A percentile compares a stretch with the other conserved stretches of the same genome.
These are phyloP conservation scores for Nitzschia palea DNA, from an alignment of 108 stramenopile species.

Conservation along the genomic window DNA sequence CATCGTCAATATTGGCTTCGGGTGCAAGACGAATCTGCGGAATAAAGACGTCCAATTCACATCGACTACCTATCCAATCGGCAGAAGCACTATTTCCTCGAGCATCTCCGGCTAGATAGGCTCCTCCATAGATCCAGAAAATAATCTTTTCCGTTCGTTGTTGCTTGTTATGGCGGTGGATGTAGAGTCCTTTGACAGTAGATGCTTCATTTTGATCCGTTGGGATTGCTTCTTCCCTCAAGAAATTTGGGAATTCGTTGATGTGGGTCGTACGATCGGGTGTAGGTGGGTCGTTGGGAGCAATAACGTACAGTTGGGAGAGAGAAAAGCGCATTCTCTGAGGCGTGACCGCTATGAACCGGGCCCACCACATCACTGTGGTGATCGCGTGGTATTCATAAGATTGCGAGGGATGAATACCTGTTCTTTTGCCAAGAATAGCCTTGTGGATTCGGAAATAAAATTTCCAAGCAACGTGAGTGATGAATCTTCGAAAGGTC, in stretches of 20 bases:
- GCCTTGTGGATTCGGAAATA: constrained; percentile 63
- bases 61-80: constrained; percentile 26
- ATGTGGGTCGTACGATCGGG: constrained; percentile 3
- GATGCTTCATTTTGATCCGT: constrained; percentile 23
- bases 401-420: constrained; percentile 53
- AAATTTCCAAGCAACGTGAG: constrained; percentile 55
- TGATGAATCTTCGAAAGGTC: constrained; percentile 40
- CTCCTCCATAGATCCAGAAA: constrained; percentile 83
- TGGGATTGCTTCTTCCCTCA: constrained; percentile 8
- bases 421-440: constrained; percentile 52
- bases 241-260: not conserved
- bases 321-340: constrained; percentile 66
- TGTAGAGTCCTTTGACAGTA: constrained; percentile 58
- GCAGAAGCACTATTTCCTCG: constrained; percentile 59
- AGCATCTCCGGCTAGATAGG: constrained; percentile 69
- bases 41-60: constrained; percentile 69
- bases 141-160: constrained; percentile 52
- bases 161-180: constrained; percentile 36
- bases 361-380: constrained; percentile 65
- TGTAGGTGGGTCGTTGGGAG: not conserved
- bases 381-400: constrained; percentile 79
- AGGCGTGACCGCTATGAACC: constrained; percentile 64
- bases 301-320: constrained; percentile 63
- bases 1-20: constrained; percentile 62
- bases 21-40: constrained; percentile 66